These are phyloP conservation scores for Agrostemma githago DNA, from an alignment of 148 eudicot genomes.

Conservation along the genomic window DNA sequence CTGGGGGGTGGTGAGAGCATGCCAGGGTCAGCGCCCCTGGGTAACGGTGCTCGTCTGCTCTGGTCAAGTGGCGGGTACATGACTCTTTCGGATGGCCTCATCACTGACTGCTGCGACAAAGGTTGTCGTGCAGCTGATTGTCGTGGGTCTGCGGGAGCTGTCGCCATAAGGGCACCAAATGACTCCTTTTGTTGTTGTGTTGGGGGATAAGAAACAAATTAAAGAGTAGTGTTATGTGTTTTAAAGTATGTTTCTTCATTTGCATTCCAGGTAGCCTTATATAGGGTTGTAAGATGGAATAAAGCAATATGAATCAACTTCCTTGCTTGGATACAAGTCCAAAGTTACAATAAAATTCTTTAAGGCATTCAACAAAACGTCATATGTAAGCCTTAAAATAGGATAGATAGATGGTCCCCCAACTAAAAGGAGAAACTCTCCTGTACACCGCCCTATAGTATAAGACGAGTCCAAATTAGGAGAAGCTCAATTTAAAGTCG, in stretches of 20 bases:
- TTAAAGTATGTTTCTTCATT: background rate
- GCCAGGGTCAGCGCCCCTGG: conserved; percentile 11
- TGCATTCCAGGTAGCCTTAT: background rate
- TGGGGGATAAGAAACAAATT: background rate
- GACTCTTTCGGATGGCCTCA: conserved; percentile 5
- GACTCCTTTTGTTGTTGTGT: background rate
- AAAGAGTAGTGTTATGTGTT: background rate
- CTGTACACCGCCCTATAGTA: background rate
- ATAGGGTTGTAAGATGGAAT: conserved; percentile 24
- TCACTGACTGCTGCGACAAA: background rate
- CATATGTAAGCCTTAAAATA: conserved; percentile 12
- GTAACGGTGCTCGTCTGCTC: conserved; percentile 1
- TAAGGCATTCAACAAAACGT: background rate
- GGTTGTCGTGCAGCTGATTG: conserved; percentile 16
- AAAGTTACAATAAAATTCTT: background rate
- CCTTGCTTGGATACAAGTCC: conserved; percentile 32
- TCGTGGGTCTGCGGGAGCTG: conserved; percentile 14
- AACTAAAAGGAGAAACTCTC: background rate
- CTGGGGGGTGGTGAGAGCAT: background rate
- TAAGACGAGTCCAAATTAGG: background rate
- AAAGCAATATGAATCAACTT: conserved; percentile 39
- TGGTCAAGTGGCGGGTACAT: conserved; percentile 18
- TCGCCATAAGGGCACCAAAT: conserved; percentile 11
- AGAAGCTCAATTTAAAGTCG: too few species aligned
- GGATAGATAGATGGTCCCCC: background rate